These are phyloP conservation scores for Pseudozyma pruni DNA, from an alignment of 1,284 basidiomycete species.

Conservation along the genomic window DNA sequence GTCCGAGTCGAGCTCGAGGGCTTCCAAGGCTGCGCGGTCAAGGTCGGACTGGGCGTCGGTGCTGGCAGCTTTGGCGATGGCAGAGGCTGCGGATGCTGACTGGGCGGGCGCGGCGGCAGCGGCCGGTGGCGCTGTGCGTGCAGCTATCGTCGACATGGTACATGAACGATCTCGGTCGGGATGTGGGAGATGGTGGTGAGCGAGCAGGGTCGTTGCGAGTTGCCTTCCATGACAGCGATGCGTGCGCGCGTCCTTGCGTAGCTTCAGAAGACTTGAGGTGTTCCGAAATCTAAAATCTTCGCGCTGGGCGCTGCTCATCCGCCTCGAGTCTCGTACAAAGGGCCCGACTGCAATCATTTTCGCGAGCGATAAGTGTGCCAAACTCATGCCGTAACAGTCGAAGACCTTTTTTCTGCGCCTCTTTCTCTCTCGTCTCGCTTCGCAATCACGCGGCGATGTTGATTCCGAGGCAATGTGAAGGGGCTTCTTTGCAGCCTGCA, in stretches of 20 bases:
- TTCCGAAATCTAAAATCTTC: slow-evolving; percentile 1
- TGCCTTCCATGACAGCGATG: too few species aligned
- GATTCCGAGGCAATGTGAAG: too few species aligned
- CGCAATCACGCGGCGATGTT: background rate
- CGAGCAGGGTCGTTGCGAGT: slow-evolving; percentile 2
- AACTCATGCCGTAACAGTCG: background rate
- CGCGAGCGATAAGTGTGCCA: too few species aligned
- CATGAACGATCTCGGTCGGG: slow-evolving; percentile 10
- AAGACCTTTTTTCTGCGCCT: background rate
- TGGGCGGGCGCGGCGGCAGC: slow-evolving; percentile 18
- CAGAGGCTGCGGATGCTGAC: slow-evolving; percentile 12
- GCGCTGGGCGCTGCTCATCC: too few species aligned
- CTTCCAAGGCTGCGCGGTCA: slow-evolving; percentile 51
- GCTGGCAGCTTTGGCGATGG: slow-evolving; percentile 18
- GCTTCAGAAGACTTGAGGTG: background rate
- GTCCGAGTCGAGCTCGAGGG: slow-evolving; percentile 61
- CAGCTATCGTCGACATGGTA: slow-evolving; percentile 34
- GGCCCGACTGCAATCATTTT: too few species aligned
- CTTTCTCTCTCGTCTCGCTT: background rate
- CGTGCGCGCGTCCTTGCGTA: slow-evolving; percentile 1
- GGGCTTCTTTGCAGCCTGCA: too few species aligned
- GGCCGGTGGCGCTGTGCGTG: slow-evolving; percentile 18
- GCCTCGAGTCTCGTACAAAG: too few species aligned
- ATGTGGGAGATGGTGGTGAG: background rate
- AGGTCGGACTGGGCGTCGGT: slow-evolving; percentile 40